Evolutionary conservation across 73 alveolate genomes (phyloP).

Genomic region (Breviolum minutum): DNA sequence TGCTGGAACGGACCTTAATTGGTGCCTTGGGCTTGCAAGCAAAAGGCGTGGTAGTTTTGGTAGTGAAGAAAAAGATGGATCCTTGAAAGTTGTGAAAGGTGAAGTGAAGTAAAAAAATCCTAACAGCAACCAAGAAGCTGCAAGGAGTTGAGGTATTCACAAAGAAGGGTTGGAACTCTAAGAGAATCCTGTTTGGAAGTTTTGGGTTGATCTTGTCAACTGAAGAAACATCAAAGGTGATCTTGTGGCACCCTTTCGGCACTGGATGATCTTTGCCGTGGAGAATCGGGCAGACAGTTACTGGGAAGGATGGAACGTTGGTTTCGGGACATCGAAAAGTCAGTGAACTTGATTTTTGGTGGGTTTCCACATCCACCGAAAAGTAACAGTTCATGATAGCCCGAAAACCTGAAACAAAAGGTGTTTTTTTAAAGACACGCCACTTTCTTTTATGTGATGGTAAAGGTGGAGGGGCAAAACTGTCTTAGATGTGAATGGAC

Average conservation of each 20-base stretch:
- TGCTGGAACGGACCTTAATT: conserved; percentile 42
- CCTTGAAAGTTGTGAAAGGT: too few relatives aligned
- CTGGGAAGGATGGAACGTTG: background rate
- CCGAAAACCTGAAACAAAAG: too few relatives aligned
- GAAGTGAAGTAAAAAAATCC: too few relatives aligned
- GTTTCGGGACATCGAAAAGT: background rate
- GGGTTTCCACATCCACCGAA: background rate
- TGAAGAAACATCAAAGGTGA: background rate
- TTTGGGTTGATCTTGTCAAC: too few relatives aligned
- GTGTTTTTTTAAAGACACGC: too few relatives aligned
- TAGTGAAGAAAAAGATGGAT: too few relatives aligned
- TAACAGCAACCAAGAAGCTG: too few relatives aligned
- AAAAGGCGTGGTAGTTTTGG: too few relatives aligned
- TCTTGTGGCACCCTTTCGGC: conserved; percentile 58
- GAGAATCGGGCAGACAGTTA: conserved; percentile 44
- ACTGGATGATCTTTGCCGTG: conserved; percentile 76
- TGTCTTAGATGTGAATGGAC: too few relatives aligned
- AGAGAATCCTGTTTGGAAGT: background rate
- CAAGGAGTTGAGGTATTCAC: background rate
- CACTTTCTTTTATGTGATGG: too few relatives aligned
- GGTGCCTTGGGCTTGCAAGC: conserved; percentile 67
- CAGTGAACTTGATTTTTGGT: background rate
- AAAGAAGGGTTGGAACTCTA: background rate
- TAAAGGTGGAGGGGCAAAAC: too few relatives aligned
- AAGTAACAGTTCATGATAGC: too few relatives aligned